These are phyloP conservation scores for Pulchroboletus neoregius DNA, from an alignment of 1,284 basidiomycete genomes.

Conservation along the genomic window DNA sequence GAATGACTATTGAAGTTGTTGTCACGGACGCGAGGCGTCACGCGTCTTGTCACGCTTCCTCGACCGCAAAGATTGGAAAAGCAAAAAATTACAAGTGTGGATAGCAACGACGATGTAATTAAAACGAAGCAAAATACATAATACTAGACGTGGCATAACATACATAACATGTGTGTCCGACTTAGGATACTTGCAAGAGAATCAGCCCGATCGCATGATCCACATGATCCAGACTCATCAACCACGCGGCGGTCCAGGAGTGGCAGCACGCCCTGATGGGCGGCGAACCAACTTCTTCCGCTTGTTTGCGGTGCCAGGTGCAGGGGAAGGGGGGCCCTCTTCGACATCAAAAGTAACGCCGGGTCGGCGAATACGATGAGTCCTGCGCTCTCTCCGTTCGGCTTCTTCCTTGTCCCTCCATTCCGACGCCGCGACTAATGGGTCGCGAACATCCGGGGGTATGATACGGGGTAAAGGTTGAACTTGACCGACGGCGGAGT, in stretches of 20 bases:
- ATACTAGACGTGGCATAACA: constrained; percentile 31
- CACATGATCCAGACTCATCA: constrained; percentile 11
- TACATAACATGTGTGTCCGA: constrained; percentile 24
- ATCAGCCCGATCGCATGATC: constrained; percentile 2
- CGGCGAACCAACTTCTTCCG: constrained; percentile 32
- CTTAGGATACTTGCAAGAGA: constrained; percentile 26
- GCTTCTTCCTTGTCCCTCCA: constrained; percentile 58
- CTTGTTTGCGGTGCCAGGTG: constrained; percentile 23
- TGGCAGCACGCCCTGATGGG: constrained; percentile 27
- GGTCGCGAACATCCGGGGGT: constrained; percentile 59
- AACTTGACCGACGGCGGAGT: constrained; percentile 56
- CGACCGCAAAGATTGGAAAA: not conserved
- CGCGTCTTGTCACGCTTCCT: constrained; percentile 27
- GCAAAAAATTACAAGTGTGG: constrained; percentile 1
- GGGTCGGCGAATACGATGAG: constrained; percentile 51
- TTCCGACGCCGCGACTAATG: constrained; percentile 55
- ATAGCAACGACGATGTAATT: constrained; percentile 17
- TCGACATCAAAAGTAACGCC: constrained; percentile 68
- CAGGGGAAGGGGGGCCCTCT: constrained; percentile 43
- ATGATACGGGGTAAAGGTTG: constrained; percentile 46
- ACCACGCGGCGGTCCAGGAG: constrained; percentile 24
- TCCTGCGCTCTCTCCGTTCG: constrained; percentile 38
- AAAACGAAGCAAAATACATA: constrained; percentile 22
- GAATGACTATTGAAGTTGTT: not conserved
- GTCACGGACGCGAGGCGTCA: constrained; percentile 31